Percentiles rank a stretch among this genome's conserved stretches.
Evolutionary conservation across 2,329 filamentous ascomycete species (phyloP).

Genomic region (Didymella arachidicola): DNA sequence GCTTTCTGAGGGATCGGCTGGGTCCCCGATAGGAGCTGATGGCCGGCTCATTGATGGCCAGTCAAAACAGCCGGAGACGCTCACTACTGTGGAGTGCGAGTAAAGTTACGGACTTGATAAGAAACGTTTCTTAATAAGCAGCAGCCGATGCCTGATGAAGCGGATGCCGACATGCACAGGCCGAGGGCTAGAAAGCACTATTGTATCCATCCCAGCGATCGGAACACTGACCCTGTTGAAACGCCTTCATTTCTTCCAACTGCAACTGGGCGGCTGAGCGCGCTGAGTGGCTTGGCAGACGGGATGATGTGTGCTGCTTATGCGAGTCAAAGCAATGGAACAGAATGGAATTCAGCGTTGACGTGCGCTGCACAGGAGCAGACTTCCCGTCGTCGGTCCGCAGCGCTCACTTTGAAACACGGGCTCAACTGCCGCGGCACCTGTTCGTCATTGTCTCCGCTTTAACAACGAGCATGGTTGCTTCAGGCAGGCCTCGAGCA

Average conservation of each 20-base stretch:
- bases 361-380: constrained; percentile 25
- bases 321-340: constrained; percentile 41
- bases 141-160: constrained; percentile 26
- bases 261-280: constrained; percentile 17
- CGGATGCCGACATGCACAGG: constrained; percentile 26
- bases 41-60: constrained; percentile 45
- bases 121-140: constrained; percentile 34
- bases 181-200: constrained; percentile 17
- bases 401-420: constrained; percentile 44
- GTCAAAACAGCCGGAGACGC: constrained; percentile 45
- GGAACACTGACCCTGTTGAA: constrained; percentile 37
- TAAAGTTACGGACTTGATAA: constrained; percentile 25
- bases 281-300: constrained; percentile 42
- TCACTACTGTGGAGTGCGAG: constrained; percentile 31
- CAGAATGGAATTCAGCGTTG: constrained; percentile 1
- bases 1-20: constrained; percentile 44
- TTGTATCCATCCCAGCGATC: constrained; percentile 42
- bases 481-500: constrained; percentile 38
- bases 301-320: constrained; percentile 46
- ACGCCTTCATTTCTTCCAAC: constrained; percentile 28
- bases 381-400: constrained; percentile 30
- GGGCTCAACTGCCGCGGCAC: constrained; percentile 38
- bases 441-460: constrained; percentile 35
- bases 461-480: constrained; percentile 40
- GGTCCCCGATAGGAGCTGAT: constrained; percentile 49